Base-by-base conservation (phyloP, 2,329 filamentous ascomycete genomes). In the Curvularia sp. region DNA sequence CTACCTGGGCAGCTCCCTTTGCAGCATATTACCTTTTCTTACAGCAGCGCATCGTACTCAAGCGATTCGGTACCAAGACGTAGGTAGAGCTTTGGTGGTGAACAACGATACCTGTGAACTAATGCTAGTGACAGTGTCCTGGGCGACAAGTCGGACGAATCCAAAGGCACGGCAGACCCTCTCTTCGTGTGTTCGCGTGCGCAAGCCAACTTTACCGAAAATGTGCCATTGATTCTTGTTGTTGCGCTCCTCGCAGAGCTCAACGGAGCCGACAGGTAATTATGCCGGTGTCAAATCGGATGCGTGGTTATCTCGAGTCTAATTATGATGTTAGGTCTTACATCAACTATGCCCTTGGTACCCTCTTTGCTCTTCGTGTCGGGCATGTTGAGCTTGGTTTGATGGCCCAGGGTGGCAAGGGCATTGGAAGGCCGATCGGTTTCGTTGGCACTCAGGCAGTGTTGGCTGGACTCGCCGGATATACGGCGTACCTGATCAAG, bases 131-230 rank as follows among this genome's bases (percentile, higher is more conserved):
- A 41, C 53, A 74, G 66, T 24, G 60, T 54, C 49, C 58, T 75
- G 59, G 74, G 75, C 48, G 69, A 76, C 54, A 67, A 48, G 6
- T 49, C 47, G 5, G 63, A 69, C 47, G 12, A 51, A 0, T 53
- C 55, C 1, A 35, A 68, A 39, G 65, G 67, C 9, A 55, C 39
- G 22, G 50, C 57, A 9, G 69, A 75, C 53, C 67, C 72, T 24
- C 70, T 82, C 20, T 74, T 74, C 57, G 64, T 79, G 31, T 73
- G 75, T 6, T 68, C 62, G 10, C 74, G 80, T 38, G 67, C 71
- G 28, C 77, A 81, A 54, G 60, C 68, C 30, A 82, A 81, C 54
- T 82, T 80, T 61, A 57, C 76, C 33, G 80, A 82, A 62, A 81
- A 79, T 54, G 78, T 81, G 15, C 79, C 80, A 1, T 53, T 81